Conservation (phyloP, 2,329 filamentous ascomycete genomes). For the Chrysoporthe austroafricana region DNA sequence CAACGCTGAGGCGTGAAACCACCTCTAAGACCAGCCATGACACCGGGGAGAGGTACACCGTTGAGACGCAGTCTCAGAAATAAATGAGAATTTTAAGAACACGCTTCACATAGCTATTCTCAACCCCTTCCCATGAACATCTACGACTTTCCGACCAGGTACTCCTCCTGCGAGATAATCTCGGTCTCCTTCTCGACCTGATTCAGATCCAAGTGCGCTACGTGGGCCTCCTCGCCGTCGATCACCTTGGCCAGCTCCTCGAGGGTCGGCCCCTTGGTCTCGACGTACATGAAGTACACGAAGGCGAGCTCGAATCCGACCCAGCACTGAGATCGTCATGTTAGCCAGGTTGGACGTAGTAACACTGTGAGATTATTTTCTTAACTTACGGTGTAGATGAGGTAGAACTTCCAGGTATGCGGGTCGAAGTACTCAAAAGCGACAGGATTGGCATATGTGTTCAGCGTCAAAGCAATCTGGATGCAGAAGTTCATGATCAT, state of each 20-base stretch:
- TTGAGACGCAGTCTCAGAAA: neutral
- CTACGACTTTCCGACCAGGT: slow-evolving; percentile 22
- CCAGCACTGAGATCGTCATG: slow-evolving; percentile 45
- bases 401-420: slow-evolving; percentile 58
- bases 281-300: slow-evolving; percentile 60
- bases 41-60: neutral
- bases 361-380: too few relatives aligned
- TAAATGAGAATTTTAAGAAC: neutral
- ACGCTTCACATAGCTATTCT: neutral
- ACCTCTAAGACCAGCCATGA: neutral
- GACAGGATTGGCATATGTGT: slow-evolving; percentile 57
- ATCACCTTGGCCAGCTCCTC: slow-evolving; percentile 71
- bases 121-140: neutral
- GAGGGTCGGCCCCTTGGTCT: slow-evolving; percentile 67
- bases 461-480: slow-evolving; percentile 58
- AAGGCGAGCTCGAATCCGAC: slow-evolving; percentile 58
- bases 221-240: slow-evolving; percentile 60
- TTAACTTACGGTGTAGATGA: slow-evolving; percentile 56
- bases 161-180: slow-evolving; percentile 28
- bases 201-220: slow-evolving; percentile 50
- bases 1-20: too few relatives aligned
- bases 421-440: slow-evolving; percentile 52
- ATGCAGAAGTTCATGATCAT: slow-evolving; percentile 62
- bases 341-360: neutral
- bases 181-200: slow-evolving; percentile 49